phyloP scores from a whole-genome alignment of 495 filamentous ascomycete species.

The Penicillium roqueforti region DNA sequence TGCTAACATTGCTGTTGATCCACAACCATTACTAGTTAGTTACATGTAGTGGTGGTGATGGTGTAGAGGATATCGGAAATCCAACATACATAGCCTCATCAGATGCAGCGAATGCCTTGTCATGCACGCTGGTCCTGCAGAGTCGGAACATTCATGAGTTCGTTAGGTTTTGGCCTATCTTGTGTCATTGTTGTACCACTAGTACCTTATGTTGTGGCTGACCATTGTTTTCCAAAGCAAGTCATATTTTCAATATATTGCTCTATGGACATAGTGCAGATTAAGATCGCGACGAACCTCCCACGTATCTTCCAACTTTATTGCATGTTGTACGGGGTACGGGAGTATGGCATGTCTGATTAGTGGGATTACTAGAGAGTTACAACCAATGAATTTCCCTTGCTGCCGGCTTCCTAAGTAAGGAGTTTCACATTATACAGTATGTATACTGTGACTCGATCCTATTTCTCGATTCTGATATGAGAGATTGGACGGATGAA shows the following conservation, averaged over 20 bases:
- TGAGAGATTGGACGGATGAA: not conserved
- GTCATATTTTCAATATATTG: not conserved
- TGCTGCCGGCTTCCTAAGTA: not conserved
- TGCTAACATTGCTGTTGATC: not conserved
- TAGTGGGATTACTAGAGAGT: not conserved
- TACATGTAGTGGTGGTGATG: no score
- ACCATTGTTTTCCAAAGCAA: not conserved
- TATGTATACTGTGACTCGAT: not conserved
- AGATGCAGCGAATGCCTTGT: not conserved
- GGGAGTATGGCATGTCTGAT: not conserved
- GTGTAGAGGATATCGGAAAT: not conserved
- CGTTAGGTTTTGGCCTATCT: constrained; percentile 5
- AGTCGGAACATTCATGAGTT: constrained; percentile 16
- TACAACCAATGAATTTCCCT: not conserved
- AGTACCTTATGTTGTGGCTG: not conserved
- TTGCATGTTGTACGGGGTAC: not conserved
- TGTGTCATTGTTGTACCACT: not conserved
- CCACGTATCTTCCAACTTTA: not conserved
- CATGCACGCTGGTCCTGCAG: constrained; percentile 24
- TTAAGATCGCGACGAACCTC: constrained; percentile 1
- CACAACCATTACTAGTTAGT: not conserved
- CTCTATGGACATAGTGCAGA: not conserved
- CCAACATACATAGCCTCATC: not conserved
- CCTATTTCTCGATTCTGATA: not conserved
- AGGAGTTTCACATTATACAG: not conserved